Conservation (phyloP, 2,329 filamentous ascomycete species). For the Botryotinia convoluta region DNA sequence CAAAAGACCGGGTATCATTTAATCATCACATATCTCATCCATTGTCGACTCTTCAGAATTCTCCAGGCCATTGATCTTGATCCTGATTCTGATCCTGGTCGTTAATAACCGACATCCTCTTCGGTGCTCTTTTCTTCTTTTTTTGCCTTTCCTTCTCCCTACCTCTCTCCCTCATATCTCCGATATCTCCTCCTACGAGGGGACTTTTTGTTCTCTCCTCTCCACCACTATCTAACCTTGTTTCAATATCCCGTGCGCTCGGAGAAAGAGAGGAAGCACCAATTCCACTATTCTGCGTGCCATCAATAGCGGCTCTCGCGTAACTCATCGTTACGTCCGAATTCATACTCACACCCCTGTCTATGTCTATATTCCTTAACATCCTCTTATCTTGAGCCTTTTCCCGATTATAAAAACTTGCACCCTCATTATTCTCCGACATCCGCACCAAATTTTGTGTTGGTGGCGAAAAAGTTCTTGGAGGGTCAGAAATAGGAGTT, state of each 20-base stretch:
- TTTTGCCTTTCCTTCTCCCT: not conserved
- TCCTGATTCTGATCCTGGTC: constrained; percentile 3
- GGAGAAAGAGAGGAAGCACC: not conserved
- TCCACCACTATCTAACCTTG: not conserved
- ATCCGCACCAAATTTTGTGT: not conserved
- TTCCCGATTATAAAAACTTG: not conserved
- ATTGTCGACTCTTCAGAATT: not conserved
- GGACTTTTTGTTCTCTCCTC: not conserved
- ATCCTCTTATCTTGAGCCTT: not conserved
- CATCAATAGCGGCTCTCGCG: not conserved
- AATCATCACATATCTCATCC: not conserved
- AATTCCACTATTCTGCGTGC: constrained; percentile 8
- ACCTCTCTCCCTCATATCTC: not conserved
- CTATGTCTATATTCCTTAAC: not conserved
- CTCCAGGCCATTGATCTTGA: constrained; percentile 11
- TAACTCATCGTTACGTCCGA: not conserved
- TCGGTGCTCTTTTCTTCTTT: not conserved
- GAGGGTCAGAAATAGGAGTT: not conserved
- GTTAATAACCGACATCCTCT: not conserved
- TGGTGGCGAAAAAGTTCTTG: not conserved
- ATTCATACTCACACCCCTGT: not conserved
- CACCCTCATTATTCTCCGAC: not conserved
- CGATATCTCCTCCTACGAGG: not conserved
- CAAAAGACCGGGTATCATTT: not conserved
- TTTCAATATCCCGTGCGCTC: not conserved